These are phyloP conservation scores for Lachnellula arida DNA, from an alignment of 2,329 filamentous ascomycete species.

Conservation along the genomic window DNA sequence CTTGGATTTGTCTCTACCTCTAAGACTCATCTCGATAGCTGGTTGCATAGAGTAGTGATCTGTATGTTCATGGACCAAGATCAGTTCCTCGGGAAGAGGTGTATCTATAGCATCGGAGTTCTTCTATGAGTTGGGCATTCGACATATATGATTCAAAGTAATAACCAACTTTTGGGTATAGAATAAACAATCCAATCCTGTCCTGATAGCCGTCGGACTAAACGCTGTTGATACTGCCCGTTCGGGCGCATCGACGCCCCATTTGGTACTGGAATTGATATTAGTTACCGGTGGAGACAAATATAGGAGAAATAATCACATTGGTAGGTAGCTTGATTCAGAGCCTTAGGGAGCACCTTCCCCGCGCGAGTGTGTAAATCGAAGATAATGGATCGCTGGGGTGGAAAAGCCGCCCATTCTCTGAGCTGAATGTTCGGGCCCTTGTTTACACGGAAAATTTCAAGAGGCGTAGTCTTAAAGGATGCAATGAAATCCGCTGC, in stretches of 20 bases:
- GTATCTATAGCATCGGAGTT: neutral
- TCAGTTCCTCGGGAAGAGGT: conserved; percentile 1
- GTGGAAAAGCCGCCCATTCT: neutral
- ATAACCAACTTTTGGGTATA: neutral
- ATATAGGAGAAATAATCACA: neutral
- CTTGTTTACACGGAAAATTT: neutral
- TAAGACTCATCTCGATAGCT: conserved; percentile 3
- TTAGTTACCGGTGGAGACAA: neutral
- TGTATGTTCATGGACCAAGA: conserved; percentile 7
- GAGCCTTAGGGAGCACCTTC: conserved; percentile 1
- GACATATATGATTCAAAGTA: no score
- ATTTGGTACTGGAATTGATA: neutral
- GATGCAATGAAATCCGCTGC: neutral
- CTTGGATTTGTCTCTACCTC: neutral
- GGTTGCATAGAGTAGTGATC: conserved; percentile 8
- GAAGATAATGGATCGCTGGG: neutral
- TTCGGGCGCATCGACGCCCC: conserved; percentile 1
- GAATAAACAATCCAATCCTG: neutral
- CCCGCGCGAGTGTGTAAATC: neutral
- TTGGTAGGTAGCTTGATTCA: neutral
- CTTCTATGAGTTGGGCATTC: no score
- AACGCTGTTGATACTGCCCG: no score
- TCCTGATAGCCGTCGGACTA: no score
- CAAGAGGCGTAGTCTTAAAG: neutral
- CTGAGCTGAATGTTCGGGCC: neutral